A percentile compares a stretch with the other conserved stretches of the same genome.
phyloP scores from a whole-genome alignment of 2,329 filamentous ascomycete species.

The Aspergillus eucalypticola region DNA sequence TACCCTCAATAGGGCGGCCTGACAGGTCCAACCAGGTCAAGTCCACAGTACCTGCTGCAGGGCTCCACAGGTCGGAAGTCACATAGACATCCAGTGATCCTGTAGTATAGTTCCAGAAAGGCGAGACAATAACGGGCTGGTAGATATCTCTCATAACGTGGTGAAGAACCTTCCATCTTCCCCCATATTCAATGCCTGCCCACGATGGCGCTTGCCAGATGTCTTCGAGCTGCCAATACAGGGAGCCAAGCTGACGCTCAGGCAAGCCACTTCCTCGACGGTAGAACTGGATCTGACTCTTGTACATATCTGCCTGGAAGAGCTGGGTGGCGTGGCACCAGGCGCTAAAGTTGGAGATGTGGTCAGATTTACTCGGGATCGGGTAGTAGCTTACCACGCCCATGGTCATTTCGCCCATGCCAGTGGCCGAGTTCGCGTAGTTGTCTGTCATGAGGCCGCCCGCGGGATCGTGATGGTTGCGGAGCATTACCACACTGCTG shows the following conservation, averaged over 20 bases:
- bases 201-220: slow-evolving; percentile 66
- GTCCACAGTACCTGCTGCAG: slow-evolving; percentile 48
- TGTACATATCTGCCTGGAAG: slow-evolving; percentile 66
- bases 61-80: slow-evolving; percentile 59
- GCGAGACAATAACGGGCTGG: slow-evolving; percentile 59
- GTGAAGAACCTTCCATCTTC: slow-evolving; percentile 64
- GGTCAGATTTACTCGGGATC: slow-evolving; percentile 53
- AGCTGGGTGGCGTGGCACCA: slow-evolving; percentile 65
- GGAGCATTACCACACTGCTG: slow-evolving; percentile 55
- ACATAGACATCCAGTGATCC: slow-evolving; percentile 56
- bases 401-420: slow-evolving; percentile 59
- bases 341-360: slow-evolving; percentile 59
- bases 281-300: slow-evolving; percentile 62
- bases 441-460: slow-evolving; percentile 52
- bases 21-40: slow-evolving; percentile 56
- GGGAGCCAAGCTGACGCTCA: slow-evolving; percentile 59
- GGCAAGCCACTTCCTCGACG: slow-evolving; percentile 59
- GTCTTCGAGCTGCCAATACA: slow-evolving; percentile 68
- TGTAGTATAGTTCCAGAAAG: slow-evolving; percentile 55
- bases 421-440: slow-evolving; percentile 34
- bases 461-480: slow-evolving; percentile 62
- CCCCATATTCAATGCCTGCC: slow-evolving; percentile 64
- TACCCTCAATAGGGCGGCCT: slow-evolving; percentile 44
- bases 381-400: slow-evolving; percentile 60
- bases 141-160: slow-evolving; percentile 61